phyloP scores from a whole-genome alignment of 768 basidiomycete genomes.

The Suillus lakei region DNA sequence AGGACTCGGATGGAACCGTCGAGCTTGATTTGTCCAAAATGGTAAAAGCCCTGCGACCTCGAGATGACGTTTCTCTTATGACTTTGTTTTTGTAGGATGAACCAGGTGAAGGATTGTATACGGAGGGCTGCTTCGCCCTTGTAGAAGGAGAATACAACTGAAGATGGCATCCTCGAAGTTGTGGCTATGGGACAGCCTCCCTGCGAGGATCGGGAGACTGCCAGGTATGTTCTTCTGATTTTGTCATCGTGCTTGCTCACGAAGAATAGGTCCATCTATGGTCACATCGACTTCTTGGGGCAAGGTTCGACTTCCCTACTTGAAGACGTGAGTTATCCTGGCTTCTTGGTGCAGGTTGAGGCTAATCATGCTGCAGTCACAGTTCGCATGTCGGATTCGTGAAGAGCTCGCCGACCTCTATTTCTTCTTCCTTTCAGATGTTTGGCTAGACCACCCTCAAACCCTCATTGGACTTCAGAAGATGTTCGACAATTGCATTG shows the following conservation, averaged over 20 bases:
- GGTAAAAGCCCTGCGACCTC: conserved; percentile 47
- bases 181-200: conserved; percentile 98
- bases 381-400: conserved; percentile 63
- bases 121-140: conserved; percentile 93
- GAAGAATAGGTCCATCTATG: conserved; percentile 79
- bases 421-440: conserved; percentile 94
- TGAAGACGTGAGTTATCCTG: conserved; percentile 74
- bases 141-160: conserved; percentile 97
- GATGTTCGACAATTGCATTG: conserved; percentile 90
- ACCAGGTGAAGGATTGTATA: conserved; percentile 94
- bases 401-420: conserved; percentile 77
- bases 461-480: conserved; percentile 80
- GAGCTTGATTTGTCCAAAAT: conserved; percentile 87
- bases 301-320: conserved; percentile 87
- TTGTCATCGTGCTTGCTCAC: conserved; percentile 14
- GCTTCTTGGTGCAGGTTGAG: not conserved
- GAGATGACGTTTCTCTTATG: conserved; percentile 10
- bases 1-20: conserved; percentile 92
- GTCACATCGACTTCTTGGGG: conserved; percentile 97
- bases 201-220: conserved; percentile 85
- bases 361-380: conserved; percentile 45
- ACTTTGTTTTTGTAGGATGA: conserved; percentile 64
- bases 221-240: conserved; percentile 57
- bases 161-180: conserved; percentile 86
- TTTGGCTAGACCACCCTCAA: conserved; percentile 91